phyloP scores from a whole-genome alignment of 495 filamentous ascomycete species.

The Darksidea phi region DNA sequence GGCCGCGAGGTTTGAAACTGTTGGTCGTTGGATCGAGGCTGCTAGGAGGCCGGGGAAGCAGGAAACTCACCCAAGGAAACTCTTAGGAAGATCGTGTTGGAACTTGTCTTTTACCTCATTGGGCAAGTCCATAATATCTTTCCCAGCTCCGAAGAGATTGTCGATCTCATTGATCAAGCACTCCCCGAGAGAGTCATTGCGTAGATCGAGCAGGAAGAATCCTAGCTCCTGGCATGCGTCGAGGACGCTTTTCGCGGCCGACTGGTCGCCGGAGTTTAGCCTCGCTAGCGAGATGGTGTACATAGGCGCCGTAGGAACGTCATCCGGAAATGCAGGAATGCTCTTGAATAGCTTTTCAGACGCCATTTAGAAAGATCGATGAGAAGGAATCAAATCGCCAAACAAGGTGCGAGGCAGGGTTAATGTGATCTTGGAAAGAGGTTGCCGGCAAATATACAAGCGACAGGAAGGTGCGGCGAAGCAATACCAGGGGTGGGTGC shows the following conservation, averaged over 20 bases:
- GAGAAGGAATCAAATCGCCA: no score
- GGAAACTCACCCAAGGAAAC: slow-evolving; percentile 8
- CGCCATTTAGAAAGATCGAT: slow-evolving; percentile 3
- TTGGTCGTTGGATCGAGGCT: background rate
- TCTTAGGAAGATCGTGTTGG: slow-evolving; percentile 6
- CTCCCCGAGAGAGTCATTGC: slow-evolving; percentile 6
- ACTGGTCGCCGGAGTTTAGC: background rate
- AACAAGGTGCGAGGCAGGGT: no score
- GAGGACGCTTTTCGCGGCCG: slow-evolving; percentile 8
- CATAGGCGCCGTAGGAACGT: slow-evolving; percentile 7
- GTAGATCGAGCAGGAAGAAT: slow-evolving; percentile 24
- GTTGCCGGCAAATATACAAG: no score
- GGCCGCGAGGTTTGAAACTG: slow-evolving; percentile 21
- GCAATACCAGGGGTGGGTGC: no score
- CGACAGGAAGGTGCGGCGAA: no score
- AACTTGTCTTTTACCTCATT: slow-evolving; percentile 10
- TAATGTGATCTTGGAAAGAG: no score
- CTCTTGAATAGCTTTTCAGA: slow-evolving; percentile 18
- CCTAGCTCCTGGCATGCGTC: slow-evolving; percentile 15
- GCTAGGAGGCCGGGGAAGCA: background rate
- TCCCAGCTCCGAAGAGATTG: slow-evolving; percentile 1
- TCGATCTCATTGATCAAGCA: slow-evolving; percentile 11
- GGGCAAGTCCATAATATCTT: slow-evolving; percentile 18
- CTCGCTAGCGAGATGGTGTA: slow-evolving; percentile 1
- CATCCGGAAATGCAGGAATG: slow-evolving; percentile 13